phyloP scores from a whole-genome alignment of 441 rosid species.

The Brassica hybrid region DNA sequence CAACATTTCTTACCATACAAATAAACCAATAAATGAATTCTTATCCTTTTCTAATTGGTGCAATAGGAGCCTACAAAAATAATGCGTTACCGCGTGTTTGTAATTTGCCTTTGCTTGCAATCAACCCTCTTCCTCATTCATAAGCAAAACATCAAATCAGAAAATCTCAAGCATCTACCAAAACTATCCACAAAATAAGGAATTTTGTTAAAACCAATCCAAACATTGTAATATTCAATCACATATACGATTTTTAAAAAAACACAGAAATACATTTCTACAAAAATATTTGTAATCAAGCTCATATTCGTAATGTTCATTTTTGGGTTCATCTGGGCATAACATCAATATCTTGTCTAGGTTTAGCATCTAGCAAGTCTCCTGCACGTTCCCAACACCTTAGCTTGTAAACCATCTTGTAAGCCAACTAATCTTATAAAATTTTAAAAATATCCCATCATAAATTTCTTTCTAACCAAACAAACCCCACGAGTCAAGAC shows the following conservation, averaged over 20 bases:
- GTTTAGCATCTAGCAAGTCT: slow-evolving; percentile 38
- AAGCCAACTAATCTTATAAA: slow-evolving; percentile 11
- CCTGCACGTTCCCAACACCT: slow-evolving; percentile 31
- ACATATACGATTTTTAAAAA: background rate
- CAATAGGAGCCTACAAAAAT: background rate
- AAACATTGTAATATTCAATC: background rate
- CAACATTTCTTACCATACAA: background rate
- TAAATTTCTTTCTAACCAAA: slow-evolving; percentile 14
- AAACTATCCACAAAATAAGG: slow-evolving; percentile 9
- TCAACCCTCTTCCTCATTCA: slow-evolving; percentile 19
- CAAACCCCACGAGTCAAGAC: background rate
- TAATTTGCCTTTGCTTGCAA: slow-evolving; percentile 32
- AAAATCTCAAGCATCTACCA: slow-evolving; percentile 31
- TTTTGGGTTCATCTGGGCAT: background rate
- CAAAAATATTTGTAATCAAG: background rate
- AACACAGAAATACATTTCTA: background rate
- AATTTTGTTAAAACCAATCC: background rate
- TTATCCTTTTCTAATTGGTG: background rate
- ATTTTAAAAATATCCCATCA: background rate
- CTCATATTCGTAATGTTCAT: background rate
- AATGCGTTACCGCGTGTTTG: slow-evolving; percentile 27
- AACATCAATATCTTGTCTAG: background rate
- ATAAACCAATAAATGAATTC: no score
- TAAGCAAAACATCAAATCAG: slow-evolving; percentile 36
- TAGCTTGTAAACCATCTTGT: slow-evolving; percentile 14